Base-by-base conservation (phyloP, 805 yeast genomes). In the Ascoidea rubescens region DNA sequence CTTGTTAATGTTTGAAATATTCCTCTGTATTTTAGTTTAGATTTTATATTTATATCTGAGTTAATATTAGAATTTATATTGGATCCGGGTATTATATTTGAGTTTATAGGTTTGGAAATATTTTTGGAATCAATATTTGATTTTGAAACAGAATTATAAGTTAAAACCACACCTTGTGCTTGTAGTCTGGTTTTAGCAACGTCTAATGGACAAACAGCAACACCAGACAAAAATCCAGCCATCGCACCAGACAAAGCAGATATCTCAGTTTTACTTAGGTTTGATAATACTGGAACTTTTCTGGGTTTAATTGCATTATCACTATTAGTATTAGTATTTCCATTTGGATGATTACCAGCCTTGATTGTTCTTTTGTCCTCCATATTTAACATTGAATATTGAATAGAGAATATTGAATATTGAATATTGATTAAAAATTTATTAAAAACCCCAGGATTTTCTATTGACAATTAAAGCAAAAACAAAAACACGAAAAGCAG, bases 181-280 rank as follows among this genome's bases (percentile, higher is more conserved):
- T 91, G 99, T 48, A 90, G 73, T 59, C 96, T 71, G 5, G 99
- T 93, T 66, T 93, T 93, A 12, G 93, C 91, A 49, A 93, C 99
- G 63, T 93, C 99, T 42, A 93, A 69, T 0, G 99, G 99, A 66
- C 98, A 93, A 5, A 93, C 99, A 1, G 79, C 73, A 2, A 90
- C 75, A 0, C 98, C 98, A 0, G 97, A 82, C 5, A 87, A 62
- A 58, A 93, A 84, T 1, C 99, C 99, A 0, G 97, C 87, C n/a
- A 88, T 66, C 0, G 97, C 97, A 0, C 99, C 99, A 1, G 96
- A 78, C 0, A 85, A 59, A 5, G 98, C 93, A 12, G 85, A 80
- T 43, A 88, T 73, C 59, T 82, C 80, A 5, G 73, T 67, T 5
- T 72, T 71, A 5, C 73, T 67, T 16, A 68, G 54, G 5, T 51